Conservation (phyloP, 179 eudicot species). For the Camellia oleifera region DNA sequence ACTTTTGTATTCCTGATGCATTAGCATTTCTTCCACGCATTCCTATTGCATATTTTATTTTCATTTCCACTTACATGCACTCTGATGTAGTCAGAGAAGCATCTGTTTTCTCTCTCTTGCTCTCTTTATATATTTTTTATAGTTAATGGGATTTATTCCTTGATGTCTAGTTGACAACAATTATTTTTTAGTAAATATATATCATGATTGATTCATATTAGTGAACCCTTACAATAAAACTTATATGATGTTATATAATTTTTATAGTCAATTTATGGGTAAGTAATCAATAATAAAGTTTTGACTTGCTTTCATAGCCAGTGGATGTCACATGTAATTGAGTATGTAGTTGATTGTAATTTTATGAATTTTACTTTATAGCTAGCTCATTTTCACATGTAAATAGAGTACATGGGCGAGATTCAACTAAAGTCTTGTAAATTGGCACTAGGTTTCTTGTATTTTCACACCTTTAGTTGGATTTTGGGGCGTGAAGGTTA, state of each 20-base stretch:
- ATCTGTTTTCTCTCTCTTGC: not conserved
- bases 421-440: too few relatives aligned
- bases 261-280: not conserved
- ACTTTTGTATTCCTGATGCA: not conserved
- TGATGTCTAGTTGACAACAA: too few relatives aligned
- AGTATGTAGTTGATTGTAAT: not conserved
- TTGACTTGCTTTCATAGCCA: not conserved
- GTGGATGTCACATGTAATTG: too few relatives aligned
- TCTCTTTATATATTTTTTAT: too few relatives aligned
- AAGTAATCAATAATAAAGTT: not conserved
- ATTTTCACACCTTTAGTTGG: too few relatives aligned
- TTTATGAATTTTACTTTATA: not conserved
- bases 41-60: not conserved
- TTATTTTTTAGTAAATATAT: not conserved
- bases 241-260: not conserved
- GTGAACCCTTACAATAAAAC: not conserved
- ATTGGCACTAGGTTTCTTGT: too few relatives aligned
- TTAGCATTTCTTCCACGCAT: not conserved
- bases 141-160: too few relatives aligned
- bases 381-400: not conserved
- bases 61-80: not conserved
- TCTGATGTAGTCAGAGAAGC: slow-evolving; percentile 1
- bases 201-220: not conserved
- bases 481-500: too few relatives aligned
- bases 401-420: not conserved